Evolutionary conservation across 306 rosid species (phyloP).

Genomic region (Inga leiocalycina): DNA sequence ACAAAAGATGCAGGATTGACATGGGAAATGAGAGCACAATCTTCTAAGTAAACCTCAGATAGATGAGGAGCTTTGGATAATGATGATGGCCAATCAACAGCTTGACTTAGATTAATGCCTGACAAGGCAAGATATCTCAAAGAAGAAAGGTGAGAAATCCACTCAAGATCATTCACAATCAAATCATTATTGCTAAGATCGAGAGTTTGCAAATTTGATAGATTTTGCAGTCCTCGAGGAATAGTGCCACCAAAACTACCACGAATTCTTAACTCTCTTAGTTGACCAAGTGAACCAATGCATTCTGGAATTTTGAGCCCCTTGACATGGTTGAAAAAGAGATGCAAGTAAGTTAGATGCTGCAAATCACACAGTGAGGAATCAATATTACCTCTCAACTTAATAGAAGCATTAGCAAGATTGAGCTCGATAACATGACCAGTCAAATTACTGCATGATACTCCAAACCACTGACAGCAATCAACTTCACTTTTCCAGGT

Average conservation of each 20-base stretch:
- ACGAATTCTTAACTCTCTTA: neutral
- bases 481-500: neutral
- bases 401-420: neutral
- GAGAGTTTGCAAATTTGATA: slow-evolving; percentile 25
- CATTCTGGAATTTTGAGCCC: neutral
- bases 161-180: neutral
- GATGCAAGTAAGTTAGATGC: neutral
- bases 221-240: slow-evolving; percentile 19
- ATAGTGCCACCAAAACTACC: neutral
- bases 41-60: fast-evolving
- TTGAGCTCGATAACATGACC: neutral
- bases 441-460: neutral
- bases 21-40: neutral
- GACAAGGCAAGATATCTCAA: neutral
- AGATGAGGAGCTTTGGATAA: slow-evolving; percentile 12
- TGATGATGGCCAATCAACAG: slow-evolving; percentile 22
- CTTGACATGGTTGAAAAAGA: fast-evolving
- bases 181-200: neutral
- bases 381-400: neutral
- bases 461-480: neutral
- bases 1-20: neutral
- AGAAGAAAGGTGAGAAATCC: neutral
- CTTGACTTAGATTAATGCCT: neutral
- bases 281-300: slow-evolving; percentile 16
- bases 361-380: neutral